Conservation (phyloP, 129 eudicot genomes). For the Ambrosia trifida region DNA sequence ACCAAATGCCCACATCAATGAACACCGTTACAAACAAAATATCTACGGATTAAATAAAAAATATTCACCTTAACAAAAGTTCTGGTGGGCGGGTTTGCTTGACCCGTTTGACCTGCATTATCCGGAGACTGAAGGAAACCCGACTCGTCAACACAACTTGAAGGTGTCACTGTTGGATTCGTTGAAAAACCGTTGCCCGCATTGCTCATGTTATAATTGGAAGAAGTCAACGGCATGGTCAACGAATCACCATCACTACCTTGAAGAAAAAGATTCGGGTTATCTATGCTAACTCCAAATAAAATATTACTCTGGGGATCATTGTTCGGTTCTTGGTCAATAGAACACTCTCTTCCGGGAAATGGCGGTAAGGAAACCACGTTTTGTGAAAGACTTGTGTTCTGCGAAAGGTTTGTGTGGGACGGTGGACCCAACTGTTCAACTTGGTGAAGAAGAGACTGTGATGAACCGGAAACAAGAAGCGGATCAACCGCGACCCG, state of each 20-base stretch:
- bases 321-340: slow-evolving; percentile 48
- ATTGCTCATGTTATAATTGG: slow-evolving; percentile 40
- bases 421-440: slow-evolving; percentile 55
- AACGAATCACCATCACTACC: slow-evolving; percentile 48
- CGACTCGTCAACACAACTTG: slow-evolving; percentile 81
- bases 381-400: slow-evolving; percentile 45
- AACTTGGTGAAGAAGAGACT: slow-evolving; percentile 49
- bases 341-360: slow-evolving; percentile 65
- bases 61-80: slow-evolving; percentile 83
- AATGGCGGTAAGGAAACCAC: slow-evolving; percentile 65
- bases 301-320: slow-evolving; percentile 56
- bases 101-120: slow-evolving; percentile 47
- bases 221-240: slow-evolving; percentile 45
- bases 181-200: slow-evolving; percentile 51
- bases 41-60: background rate
- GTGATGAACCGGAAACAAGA: slow-evolving; percentile 47
- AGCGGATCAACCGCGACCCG: slow-evolving; percentile 73
- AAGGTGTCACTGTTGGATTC: slow-evolving; percentile 59
- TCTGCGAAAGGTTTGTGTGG: slow-evolving; percentile 46
- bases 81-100: slow-evolving; percentile 53
- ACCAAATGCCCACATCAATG: background rate
- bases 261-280: slow-evolving; percentile 55
- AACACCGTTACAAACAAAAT: background rate
- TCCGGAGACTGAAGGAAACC: slow-evolving; percentile 77
- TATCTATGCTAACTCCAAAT: slow-evolving; percentile 66